Evolutionary conservation across 1,284 basidiomycete species (phyloP), one percentile per base, ranked within the genome.

Genomic region (Polyporus tsugae): DNA sequence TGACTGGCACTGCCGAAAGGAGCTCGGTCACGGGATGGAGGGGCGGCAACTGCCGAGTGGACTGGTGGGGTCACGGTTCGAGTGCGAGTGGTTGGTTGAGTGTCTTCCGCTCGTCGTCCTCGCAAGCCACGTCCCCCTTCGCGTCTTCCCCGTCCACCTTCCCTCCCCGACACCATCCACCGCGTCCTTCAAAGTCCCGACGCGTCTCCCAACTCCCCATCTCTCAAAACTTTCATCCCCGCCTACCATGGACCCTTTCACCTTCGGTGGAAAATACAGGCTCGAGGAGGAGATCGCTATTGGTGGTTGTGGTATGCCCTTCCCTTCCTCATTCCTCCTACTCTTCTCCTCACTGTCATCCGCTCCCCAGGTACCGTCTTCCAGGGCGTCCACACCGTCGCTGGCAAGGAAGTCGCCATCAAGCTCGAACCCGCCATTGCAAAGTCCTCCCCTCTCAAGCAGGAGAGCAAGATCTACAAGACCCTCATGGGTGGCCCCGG

Each of bases 391-490:
- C 97, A 98, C 84, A 96, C 95, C 76, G 89, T 98, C 75, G 96
- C 95, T 7, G 96, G 96, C 74, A 97, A 98, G 78, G 95, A 97
- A 81, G 96, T 98, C 53, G 96, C 95, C 71, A 98, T 98, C 85
- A 98, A 98, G 84, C 88, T 98, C 67, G 96, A 98, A 81, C 95
- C 95, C 15, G 93, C 93, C 77, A 86, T 93, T 75, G 87, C 92
- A 67, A 91, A 90, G 81, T 90, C 89, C 78, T 90, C 88, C 39
- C 96, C 96, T 65, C 89, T 98, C 75, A 94, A 95, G 81, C 96
- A 97, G 78, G 96, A 98, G 79, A 93, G 89, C 58, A 94, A 94
- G 80, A 93, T 96, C 46, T 95, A 96, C 87, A 95, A 95, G 86
- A 94, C 94, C 4, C 89, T 98, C 68, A 95, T 95, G 82, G 96